Evolutionary conservation across 495 filamentous ascomycete genomes (phyloP).

Genomic region (Chaetomium tenue): DNA sequence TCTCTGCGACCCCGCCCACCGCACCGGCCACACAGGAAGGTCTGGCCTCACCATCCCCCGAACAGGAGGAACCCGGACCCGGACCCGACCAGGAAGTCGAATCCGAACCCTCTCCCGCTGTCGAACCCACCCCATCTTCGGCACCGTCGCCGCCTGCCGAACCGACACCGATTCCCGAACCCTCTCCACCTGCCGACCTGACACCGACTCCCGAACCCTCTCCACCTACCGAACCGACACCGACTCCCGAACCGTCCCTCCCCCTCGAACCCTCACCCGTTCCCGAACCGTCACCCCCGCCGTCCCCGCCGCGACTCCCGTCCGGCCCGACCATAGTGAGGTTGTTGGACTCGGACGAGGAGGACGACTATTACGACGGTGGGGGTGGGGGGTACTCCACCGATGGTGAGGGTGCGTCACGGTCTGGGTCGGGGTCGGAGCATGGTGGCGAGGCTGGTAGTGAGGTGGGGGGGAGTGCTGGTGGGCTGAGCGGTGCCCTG

Average conservation of each 20-base stretch:
- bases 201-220: too few relatives aligned
- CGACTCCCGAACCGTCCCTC: slow-evolving; percentile 3
- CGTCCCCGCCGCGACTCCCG: slow-evolving; percentile 18
- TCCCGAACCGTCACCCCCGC: not conserved
- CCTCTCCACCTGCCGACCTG: too few relatives aligned
- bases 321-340: slow-evolving; percentile 35
- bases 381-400: not conserved
- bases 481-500: not conserved
- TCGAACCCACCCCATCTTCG: not conserved
- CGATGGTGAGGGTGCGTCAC: slow-evolving; percentile 9
- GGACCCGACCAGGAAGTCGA: not conserved
- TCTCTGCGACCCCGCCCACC: not conserved
- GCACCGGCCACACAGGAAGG: not conserved
- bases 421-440: not conserved
- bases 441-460: not conserved
- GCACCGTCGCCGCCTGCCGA: too few relatives aligned
- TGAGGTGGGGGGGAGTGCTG: not conserved
- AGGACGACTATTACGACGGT: slow-evolving; percentile 20
- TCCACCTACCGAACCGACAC: not conserved
- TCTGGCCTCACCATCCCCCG: slow-evolving; percentile 9
- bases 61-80: slow-evolving; percentile 14
- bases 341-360: slow-evolving; percentile 28
- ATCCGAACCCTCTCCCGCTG: slow-evolving; percentile 9
- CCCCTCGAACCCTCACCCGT: not conserved
- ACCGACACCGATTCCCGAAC: slow-evolving; percentile 3